Evolutionary conservation across 371 early-diverging fungal genomes (phyloP).

Genomic region (Mucor plumbeus): DNA sequence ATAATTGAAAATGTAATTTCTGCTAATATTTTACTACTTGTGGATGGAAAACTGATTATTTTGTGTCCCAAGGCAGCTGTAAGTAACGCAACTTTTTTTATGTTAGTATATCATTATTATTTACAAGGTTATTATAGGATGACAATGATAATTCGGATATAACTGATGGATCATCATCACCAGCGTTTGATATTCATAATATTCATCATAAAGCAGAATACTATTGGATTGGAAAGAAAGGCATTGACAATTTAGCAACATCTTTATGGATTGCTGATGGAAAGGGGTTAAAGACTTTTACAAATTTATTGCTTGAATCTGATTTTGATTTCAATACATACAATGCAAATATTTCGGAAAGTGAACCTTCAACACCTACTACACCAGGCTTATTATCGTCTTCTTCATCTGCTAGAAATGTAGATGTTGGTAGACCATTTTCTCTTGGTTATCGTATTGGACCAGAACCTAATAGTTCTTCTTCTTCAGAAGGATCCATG

Average conservation of each 20-base stretch:
- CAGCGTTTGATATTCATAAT: constrained; percentile 60
- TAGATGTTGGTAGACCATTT: constrained; percentile 41
- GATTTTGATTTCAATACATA: constrained; percentile 39
- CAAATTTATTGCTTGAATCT: constrained; percentile 47
- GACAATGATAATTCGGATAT: constrained; percentile 39
- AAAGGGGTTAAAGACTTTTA: constrained; percentile 62
- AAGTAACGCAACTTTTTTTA: constrained; percentile 1
- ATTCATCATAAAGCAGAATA: constrained; percentile 73
- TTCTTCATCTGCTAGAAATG: constrained; percentile 10
- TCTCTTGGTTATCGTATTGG: constrained; percentile 46
- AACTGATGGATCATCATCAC: not conserved
- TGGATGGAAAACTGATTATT: constrained; percentile 56
- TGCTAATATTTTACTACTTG: constrained; percentile 53
- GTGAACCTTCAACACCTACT: constrained; percentile 47
- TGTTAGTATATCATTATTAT: not conserved
- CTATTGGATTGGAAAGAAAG: constrained; percentile 71
- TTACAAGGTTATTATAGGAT: constrained; percentile 23
- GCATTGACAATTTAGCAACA: constrained; percentile 60
- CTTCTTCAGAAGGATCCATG: constrained; percentile 1
- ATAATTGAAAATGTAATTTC: constrained; percentile 39
- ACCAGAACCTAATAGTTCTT: constrained; percentile 22
- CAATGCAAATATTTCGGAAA: constrained; percentile 31
- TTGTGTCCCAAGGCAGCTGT: constrained; percentile 47
- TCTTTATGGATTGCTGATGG: constrained; percentile 83
- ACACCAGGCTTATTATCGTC: constrained; percentile 40